Conservation (phyloP, 2,329 filamentous ascomycete genomes). For the Colletotrichum tanaceti region DNA sequence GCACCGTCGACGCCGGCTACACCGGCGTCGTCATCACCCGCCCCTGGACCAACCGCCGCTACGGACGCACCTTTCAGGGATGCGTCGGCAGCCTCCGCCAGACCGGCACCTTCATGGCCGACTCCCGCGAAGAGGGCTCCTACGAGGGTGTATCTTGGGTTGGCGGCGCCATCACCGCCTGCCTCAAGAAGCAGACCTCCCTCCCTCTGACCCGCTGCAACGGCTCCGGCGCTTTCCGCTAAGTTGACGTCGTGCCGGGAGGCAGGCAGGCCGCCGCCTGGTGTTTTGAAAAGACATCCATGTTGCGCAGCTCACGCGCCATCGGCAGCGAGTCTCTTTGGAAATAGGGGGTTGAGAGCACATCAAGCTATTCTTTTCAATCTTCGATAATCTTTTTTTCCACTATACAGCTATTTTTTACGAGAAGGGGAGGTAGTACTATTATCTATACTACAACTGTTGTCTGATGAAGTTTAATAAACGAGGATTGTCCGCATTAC, state of each 20-base stretch:
- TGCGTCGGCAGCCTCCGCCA: constrained; percentile 31
- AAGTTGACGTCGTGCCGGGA: not conserved
- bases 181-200: constrained; percentile 30
- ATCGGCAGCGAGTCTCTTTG: no score
- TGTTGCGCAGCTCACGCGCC: no score
- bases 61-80: constrained; percentile 38
- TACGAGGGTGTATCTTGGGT: constrained; percentile 38
- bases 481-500: no score
- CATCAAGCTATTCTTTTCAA: no score
- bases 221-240: constrained; percentile 27
- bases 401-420: no score
- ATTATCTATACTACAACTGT: no score
- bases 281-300: no score
- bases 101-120: constrained; percentile 40
- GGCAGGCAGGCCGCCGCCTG: no score
- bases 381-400: no score
- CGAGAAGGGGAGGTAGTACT: no score
- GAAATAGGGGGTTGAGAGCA: no score
- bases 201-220: constrained; percentile 29
- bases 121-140: constrained; percentile 32
- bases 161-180: constrained; percentile 33
- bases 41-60: constrained; percentile 38
- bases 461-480: no score
- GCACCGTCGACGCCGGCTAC: constrained; percentile 28
- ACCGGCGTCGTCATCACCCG: constrained; percentile 37